These are phyloP conservation scores for Calonectria pseudoturangicola DNA, from an alignment of 2,329 filamentous ascomycete genomes.

Conservation along the genomic window DNA sequence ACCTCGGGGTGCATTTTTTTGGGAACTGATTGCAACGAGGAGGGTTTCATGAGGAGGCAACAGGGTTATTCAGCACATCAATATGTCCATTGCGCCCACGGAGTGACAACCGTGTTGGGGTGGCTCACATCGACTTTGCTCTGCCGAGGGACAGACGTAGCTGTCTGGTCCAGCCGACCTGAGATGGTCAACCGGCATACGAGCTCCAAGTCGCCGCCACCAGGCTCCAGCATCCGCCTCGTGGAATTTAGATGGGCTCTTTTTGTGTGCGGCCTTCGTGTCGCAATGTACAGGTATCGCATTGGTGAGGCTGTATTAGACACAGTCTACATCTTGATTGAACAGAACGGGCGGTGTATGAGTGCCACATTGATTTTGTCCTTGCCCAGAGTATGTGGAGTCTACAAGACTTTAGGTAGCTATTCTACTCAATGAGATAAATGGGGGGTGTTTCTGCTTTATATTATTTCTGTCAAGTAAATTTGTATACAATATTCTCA, in stretches of 20 bases:
- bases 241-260: slow-evolving; percentile 45
- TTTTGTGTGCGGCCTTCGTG: slow-evolving; percentile 35
- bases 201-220: slow-evolving; percentile 37
- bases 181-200: slow-evolving; percentile 55
- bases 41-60: slow-evolving; percentile 43
- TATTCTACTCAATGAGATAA: slow-evolving; percentile 45
- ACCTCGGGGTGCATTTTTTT: slow-evolving; percentile 38
- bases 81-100: slow-evolving; percentile 52
- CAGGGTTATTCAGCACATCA: slow-evolving; percentile 46
- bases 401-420: slow-evolving; percentile 47
- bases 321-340: slow-evolving; percentile 34
- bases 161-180: slow-evolving; percentile 52
- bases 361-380: slow-evolving; percentile 41
- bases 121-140: slow-evolving; percentile 49
- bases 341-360: slow-evolving; percentile 45
- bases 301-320: slow-evolving; percentile 38
- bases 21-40: slow-evolving; percentile 42
- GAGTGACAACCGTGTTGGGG: slow-evolving; percentile 57
- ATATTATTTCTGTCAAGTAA: background rate
- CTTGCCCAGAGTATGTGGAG: slow-evolving; percentile 41
- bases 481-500: background rate
- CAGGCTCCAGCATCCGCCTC: slow-evolving; percentile 43
- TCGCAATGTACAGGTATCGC: slow-evolving; percentile 49
- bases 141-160: slow-evolving; percentile 51
- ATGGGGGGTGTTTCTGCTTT: slow-evolving; percentile 41